Evolutionary conservation across 140 eudicot species (phyloP).

Genomic region (Stevia rebaudiana): DNA sequence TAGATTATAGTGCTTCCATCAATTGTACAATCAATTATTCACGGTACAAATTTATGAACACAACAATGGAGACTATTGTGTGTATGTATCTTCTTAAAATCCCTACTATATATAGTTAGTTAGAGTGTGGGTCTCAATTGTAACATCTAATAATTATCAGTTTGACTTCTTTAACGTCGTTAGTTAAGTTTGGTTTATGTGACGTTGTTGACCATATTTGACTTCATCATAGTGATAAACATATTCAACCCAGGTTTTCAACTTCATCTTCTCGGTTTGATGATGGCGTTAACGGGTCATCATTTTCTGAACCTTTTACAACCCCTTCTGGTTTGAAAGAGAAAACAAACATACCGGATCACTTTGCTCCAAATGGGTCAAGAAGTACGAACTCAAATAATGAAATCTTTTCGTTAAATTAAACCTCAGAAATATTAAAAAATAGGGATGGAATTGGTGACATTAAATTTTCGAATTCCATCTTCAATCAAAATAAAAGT

Average conservation of each 20-base stretch:
- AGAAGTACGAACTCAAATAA: constrained; percentile 25
- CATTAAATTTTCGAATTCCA: not conserved
- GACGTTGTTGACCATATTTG: too few relatives aligned
- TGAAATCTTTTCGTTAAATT: constrained; percentile 22
- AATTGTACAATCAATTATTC: too few relatives aligned
- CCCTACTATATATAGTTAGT: too few relatives aligned
- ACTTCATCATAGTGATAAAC: constrained; percentile 16
- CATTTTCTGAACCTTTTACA: constrained; percentile 34
- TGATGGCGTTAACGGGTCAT: constrained; percentile 30
- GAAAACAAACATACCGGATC: constrained; percentile 3
- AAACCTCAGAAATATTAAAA: constrained; percentile 18
- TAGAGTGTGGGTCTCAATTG: too few relatives aligned
- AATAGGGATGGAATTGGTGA: constrained; percentile 12
- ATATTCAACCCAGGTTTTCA: constrained; percentile 22
- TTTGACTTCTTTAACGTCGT: too few relatives aligned
- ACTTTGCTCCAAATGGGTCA: constrained; percentile 11
- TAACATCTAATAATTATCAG: too few relatives aligned
- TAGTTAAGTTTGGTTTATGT: too few relatives aligned
- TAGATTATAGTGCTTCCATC: too few relatives aligned
- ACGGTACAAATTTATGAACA: too few relatives aligned
- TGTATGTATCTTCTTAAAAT: too few relatives aligned
- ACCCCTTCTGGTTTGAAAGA: constrained; percentile 28
- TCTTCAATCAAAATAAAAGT: constrained; percentile 15
- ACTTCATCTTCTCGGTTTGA: constrained; percentile 23
- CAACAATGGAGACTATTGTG: too few relatives aligned